Evolutionary conservation across 495 filamentous ascomycete species (phyloP), one percentile per base, ranked within the genome.

Genomic region (Lophium mytilinum): DNA sequence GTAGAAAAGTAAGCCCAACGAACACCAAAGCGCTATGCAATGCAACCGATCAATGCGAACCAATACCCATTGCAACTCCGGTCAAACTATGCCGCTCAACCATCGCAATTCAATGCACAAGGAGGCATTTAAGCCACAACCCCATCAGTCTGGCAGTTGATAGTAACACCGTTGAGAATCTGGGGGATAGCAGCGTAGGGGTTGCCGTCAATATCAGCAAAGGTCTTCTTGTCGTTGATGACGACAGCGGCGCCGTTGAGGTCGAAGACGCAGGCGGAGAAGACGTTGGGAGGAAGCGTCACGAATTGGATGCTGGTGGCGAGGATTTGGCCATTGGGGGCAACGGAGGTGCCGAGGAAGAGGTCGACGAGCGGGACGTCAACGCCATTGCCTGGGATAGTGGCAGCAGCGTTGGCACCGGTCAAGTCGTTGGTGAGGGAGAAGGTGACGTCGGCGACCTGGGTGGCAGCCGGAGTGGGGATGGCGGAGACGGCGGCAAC

Each of bases 391-490:
- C 35, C 42, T n/a, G n/a, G 30, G 17, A 50, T 35, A n/a, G 53
- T 56, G 36, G 42, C 34, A 1, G 30, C 33, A 4, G 53, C 53
- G 9, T 21, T 19, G 18, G 24, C 19, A 15, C 52, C 42, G 8
- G 52, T 46, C 19, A n/a, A 18, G 39, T 55, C 52, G 40, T 55
- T 55, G 18, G 19, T 21, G 45, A 48, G 15, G 34, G 46, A 33
- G 42, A 49, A 43, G 48, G 24, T 46, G 19, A 37, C 39, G 40
- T 24, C 2, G 3, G 30, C 6, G 19, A 10, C 18, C 8, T 14
- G 21, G 39, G 17, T 17, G 9, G 49, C 9, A 1, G 55, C 55
- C 4, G 37, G 18, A 33, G 33, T 52, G 24, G 24, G 24, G 6
- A 30, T 30, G 24, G 24, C 24, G 24, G 24, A 30, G 37, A 50